Evolutionary conservation across 208 protist genomes (phyloP), one percentile per base, ranked within the genome.

Genomic region (Leishmania guyanensis): DNA sequence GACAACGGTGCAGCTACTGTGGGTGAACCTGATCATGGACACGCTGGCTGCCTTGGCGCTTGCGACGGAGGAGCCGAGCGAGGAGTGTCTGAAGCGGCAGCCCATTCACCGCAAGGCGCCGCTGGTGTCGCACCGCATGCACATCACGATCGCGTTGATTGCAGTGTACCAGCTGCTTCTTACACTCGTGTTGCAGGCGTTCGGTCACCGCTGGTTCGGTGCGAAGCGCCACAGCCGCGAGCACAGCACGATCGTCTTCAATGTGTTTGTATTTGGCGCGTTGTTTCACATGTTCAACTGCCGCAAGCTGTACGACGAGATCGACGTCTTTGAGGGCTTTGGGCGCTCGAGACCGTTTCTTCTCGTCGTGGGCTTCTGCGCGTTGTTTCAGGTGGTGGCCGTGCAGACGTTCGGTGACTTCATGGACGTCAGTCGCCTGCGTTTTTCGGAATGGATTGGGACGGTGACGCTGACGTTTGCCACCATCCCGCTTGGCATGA

Each of bases 1-100:
- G 36, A 97, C 92, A 73, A 97, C 98, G 69, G 91, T 99, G 79
- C 99, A 99, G 93, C 93, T 99, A 36, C 90, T 99, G 75, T 99
- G 99, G 99, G 97, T 99, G 60, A 99, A 99, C 83, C 86, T 99
- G 48, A 99, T 99, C 93, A 99, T 99, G 98, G 99, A 99, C 88
- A 99, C 99, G 22, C 85, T 99, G 29, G 99, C 98, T 46, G 98
- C 70, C 22, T 22, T 99, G 0, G 98, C 99, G 39, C 89, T 99
- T 5, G 98, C 96, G 36, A 99, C 99, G 29, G 98, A 99, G 92
- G 83, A 93, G 75, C 99, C 99, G 36, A 90, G 86, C 5, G 92
- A 97, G 83, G 69, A 89, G 46, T 95, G 92, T 75, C 86, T 98
- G 81, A 77, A 77, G 46, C 88, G 92, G 56, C 86, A 86, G 29